Evolutionary conservation across 202 grass and related monocot genomes (phyloP), one percentile per base, ranked within the genome.

Genomic region (Schoenoplectus triqueter): DNA sequence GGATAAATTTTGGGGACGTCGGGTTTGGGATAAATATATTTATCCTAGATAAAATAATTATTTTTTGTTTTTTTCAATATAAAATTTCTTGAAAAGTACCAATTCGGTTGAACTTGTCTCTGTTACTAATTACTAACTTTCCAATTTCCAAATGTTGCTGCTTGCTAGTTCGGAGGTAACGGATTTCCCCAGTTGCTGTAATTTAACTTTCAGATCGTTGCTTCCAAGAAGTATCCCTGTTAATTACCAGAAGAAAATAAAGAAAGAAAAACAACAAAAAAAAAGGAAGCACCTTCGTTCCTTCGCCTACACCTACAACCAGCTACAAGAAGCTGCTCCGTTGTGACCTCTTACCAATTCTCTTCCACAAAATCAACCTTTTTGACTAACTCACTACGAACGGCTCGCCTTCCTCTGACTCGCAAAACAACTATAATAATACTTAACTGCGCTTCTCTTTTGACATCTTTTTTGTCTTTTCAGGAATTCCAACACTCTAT

Each of bases 401-500:
- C 73, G 54, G n/a, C 75, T 61, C 75, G 39, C 55, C 75, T 76
- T 76, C 73, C 19, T 82, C 0, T 21, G 10, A 55, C 80, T 40
- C 64, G 21, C 47, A 41, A 48, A 51, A 82, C 17, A 13, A 54
- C 67, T 64, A 31, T 40, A n/a, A 39, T 46, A n/a, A 17, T 7
- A 15, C 51, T 54, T 11, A n/a, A 67, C 44, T 10, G 60, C 18
- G 39, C 22, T 1, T 20, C 40, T 4, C 49, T 70, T 69, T 69
- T 67, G 49, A 83, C 81, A 40, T 70, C 65, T 83, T 10, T 66
- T 82, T 82, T 44, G 66, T 82, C 62, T 66, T 31, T 40, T 67
- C 17, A 68, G 39, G 46, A 82, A 52, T 82, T 52, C 80, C 62
- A 51, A 66, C 1, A 8, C 52, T 51, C 2, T 68, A 5, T 82